Conservation (phyloP, 1,139 yeast genomes). For the Hyphopichia wangnamkhiaoensis region DNA sequence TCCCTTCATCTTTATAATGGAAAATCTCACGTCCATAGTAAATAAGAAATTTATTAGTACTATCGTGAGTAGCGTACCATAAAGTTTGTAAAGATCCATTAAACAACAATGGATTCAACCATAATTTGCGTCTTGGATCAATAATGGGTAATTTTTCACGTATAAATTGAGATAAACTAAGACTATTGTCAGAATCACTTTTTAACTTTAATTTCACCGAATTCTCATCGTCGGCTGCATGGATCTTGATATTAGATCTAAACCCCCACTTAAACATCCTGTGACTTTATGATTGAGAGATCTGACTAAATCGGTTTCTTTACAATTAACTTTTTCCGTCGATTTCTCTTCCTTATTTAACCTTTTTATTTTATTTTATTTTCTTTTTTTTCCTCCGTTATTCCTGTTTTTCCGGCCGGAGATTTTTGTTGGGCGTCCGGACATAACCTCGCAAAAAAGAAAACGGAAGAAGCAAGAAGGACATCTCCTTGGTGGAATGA, state of each 20-base stretch:
- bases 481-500: too few relatives aligned
- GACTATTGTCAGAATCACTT: constrained; percentile 9
- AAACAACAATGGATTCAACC: constrained; percentile 63
- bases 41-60: constrained; percentile 53
- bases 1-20: constrained; percentile 61
- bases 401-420: not conserved
- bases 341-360: not conserved
- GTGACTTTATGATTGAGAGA: too few relatives aligned
- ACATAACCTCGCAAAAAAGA: too few relatives aligned
- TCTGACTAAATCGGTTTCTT: too few relatives aligned
- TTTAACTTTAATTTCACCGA: constrained; percentile 21
- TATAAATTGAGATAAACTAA: constrained; percentile 25
- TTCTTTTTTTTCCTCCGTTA: not conserved
- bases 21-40: constrained; percentile 78
- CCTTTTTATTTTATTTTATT: not conserved
- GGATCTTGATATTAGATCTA: constrained; percentile 34
- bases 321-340: not conserved
- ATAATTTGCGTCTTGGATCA: constrained; percentile 39
- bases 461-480: too few relatives aligned
- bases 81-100: constrained; percentile 79
- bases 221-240: constrained; percentile 20
- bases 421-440: constrained; percentile 1
- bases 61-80: constrained; percentile 59
- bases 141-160: constrained; percentile 23
- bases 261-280: constrained; percentile 35